Conservation (phyloP, 345 rosid genomes). For the Anastatica hierochuntica region DNA sequence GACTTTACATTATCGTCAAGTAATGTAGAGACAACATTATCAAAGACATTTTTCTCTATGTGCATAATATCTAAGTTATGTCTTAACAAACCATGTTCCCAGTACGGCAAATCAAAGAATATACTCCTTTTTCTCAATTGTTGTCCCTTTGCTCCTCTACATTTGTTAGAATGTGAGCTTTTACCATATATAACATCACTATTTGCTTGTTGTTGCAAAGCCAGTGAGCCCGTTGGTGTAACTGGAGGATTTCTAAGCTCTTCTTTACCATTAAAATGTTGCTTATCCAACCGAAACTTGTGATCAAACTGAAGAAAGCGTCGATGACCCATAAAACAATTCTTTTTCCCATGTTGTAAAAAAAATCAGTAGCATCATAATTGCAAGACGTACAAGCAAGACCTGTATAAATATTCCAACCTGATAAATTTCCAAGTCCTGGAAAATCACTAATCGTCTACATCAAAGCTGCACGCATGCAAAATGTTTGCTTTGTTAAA, state of each 20-base stretch:
- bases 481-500: too few species aligned
- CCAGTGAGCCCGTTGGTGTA: too few species aligned
- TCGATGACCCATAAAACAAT: neutral
- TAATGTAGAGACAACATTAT: neutral
- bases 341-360: neutral
- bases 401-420: neutral
- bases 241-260: too few species aligned
- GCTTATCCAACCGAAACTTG: too few species aligned
- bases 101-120: too few species aligned
- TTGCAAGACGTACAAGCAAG: neutral
- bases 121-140: too few species aligned
- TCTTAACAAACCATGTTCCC: too few species aligned
- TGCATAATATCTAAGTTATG: neutral
- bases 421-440: neutral
- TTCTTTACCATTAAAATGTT: too few species aligned
- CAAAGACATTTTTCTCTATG: conserved; percentile 1
- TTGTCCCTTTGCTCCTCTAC: too few species aligned
- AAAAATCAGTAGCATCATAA: neutral
- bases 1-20: neutral
- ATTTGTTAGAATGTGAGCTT: too few species aligned
- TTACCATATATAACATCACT: too few species aligned
- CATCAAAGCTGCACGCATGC: neutral
- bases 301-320: neutral
- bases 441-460: neutral
- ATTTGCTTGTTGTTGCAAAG: too few species aligned